phyloP scores from a whole-genome alignment of 2,329 filamentous ascomycete species.

The Coniella lustricola region DNA sequence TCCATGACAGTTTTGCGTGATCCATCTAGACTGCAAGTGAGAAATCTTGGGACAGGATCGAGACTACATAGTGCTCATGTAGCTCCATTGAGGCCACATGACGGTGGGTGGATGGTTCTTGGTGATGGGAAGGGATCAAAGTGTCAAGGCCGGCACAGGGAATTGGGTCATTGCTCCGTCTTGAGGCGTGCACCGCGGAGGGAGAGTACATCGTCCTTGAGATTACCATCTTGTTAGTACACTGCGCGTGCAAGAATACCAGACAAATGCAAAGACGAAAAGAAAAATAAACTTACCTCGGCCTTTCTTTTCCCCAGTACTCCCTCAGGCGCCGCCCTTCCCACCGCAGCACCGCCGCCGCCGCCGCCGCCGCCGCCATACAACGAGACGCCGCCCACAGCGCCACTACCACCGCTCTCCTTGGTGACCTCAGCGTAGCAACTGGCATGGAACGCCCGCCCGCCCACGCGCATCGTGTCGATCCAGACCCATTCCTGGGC shows the following conservation, averaged over 20 bases:
- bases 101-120: too few species aligned
- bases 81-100: too few species aligned
- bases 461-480: slow-evolving; percentile 73
- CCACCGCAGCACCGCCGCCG: slow-evolving; percentile 27
- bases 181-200: slow-evolving; percentile 10
- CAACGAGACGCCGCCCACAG: slow-evolving; percentile 31
- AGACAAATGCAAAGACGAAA: too few species aligned
- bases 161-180: slow-evolving; percentile 13
- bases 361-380: slow-evolving; percentile 22
- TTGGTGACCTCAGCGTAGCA: slow-evolving; percentile 79
- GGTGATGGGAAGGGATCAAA: too few species aligned
- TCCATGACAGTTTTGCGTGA: too few species aligned
- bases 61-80: too few species aligned
- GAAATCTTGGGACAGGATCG: too few species aligned
- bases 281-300: slow-evolving; percentile 41
- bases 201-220: slow-evolving; percentile 12
- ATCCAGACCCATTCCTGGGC: slow-evolving; percentile 97
- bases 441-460: slow-evolving; percentile 79
- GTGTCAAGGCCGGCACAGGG: too few species aligned
- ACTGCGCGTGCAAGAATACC: too few species aligned
- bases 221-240: slow-evolving; percentile 1
- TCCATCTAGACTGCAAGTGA: too few species aligned
- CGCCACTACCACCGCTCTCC: slow-evolving; percentile 35
- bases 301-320: slow-evolving; percentile 70
- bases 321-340: slow-evolving; percentile 50